Evolutionary conservation across 331 rosid species (phyloP), one percentile per base, ranked within the genome.

Genomic region (Quercus phellos): DNA sequence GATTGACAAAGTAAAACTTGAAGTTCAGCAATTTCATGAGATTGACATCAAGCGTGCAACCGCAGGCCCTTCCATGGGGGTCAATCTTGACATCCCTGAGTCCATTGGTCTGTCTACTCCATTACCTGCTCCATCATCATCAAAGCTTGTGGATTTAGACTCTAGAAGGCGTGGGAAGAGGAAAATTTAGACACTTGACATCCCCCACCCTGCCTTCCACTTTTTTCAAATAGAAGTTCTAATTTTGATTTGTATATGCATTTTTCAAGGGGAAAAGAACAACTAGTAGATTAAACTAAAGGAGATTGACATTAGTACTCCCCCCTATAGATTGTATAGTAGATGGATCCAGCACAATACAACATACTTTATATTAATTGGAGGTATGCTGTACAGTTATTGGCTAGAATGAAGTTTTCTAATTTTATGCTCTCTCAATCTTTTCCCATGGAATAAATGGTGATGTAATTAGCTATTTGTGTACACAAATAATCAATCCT

Each of bases 1-100:
- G 99, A 82, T 92, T 69, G 93, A 91, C 79, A 86, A 81, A 83
- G 89, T 30, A 77, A 88, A 89, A 84, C 50, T 86, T 68, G 79
- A 90, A 73, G 87, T 85, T 76, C 84, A 56, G 70, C 96, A 82
- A 77, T 78, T 88, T 70, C 82, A 83, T 55, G 89, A 84, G 54
- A 72, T 86, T 70, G 91, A 91, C 75, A 78, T 76, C 68, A 88
- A 90, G 84, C 92, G 87, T 34, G 82, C 89, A 74, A 81, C 80
- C 78, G 84, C 86, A 42, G 92, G 84, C 70, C 85, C 89, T 5
- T 72, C 96, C 24, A 72, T 79, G 80, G 86, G 84, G 19, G 84
- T 78, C 67, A 84, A 90, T 81, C 94, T 95, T 19, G 98, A 95
- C 83, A 93, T 95, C 77, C 98, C 98, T 46, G 99, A 91, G 90